phyloP scores from a whole-genome alignment of 208 protist genomes.

The Acanthamoeba castellanii region DNA sequence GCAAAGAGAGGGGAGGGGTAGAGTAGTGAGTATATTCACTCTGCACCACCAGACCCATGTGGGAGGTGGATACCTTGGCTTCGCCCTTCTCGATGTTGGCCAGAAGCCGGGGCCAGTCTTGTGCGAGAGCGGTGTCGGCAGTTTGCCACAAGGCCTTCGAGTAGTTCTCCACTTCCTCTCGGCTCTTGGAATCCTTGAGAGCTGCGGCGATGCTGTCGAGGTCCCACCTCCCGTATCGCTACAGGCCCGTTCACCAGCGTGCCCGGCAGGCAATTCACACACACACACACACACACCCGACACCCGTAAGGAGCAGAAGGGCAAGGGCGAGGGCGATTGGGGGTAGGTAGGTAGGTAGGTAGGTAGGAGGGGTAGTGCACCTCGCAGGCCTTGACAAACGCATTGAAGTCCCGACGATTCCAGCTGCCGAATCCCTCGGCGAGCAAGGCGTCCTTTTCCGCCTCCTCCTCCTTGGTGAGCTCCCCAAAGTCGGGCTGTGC shows the following conservation, averaged over 20 bases:
- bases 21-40: too few relatives aligned
- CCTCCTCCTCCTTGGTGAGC: slow-evolving; percentile 48
- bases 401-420: not conserved
- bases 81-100: slow-evolving; percentile 65
- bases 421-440: not conserved
- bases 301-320: not conserved
- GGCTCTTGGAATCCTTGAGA: slow-evolving; percentile 1
- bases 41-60: too few relatives aligned
- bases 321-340: too few relatives aligned
- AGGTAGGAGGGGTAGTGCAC: not conserved
- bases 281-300: too few relatives aligned
- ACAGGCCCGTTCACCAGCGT: too few relatives aligned
- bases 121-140: not conserved
- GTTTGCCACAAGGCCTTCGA: not conserved
- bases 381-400: slow-evolving; percentile 17
- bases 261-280: too few relatives aligned
- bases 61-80: slow-evolving; percentile 26
- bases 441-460: slow-evolving; percentile 18
- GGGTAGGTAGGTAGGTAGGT: too few relatives aligned
- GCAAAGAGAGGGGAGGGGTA: not conserved
- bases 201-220: not conserved
- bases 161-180: not conserved
- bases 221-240: not conserved
- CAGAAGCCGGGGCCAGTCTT: slow-evolving; percentile 16
- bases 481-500: slow-evolving; percentile 56